These are phyloP conservation scores for Murraya paniculata DNA, from an alignment of 345 rosid genomes.

Conservation along the genomic window DNA sequence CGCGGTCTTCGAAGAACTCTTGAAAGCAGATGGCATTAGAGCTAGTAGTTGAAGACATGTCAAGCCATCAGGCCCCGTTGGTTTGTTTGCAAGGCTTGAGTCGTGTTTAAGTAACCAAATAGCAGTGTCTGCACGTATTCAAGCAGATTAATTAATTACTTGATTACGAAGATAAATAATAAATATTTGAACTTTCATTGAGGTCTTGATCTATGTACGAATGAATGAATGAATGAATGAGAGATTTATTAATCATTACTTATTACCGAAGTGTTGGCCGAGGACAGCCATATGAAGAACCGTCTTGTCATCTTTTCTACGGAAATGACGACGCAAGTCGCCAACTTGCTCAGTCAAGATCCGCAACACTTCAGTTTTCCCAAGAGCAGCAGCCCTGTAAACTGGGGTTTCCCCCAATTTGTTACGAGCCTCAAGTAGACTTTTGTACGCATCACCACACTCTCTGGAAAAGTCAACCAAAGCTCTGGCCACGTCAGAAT, in stretches of 20 bases:
- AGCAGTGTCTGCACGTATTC: not conserved
- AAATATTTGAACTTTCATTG: too few species aligned
- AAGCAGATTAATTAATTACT: not conserved
- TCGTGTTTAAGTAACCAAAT: not conserved
- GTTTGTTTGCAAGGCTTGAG: not conserved
- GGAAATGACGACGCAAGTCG: not conserved
- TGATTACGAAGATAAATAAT: not conserved
- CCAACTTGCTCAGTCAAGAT: not conserved
- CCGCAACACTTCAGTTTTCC: not conserved
- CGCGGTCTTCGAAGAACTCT: not conserved
- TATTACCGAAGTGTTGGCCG: not conserved
- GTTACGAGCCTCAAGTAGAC: not conserved
- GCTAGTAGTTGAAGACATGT: not conserved
- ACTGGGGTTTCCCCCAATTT: not conserved
- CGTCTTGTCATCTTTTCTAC: not conserved
- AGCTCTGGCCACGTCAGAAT: not conserved
- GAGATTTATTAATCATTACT: not conserved
- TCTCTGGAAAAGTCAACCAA: not conserved
- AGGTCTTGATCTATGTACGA: too few species aligned
- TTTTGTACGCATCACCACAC: not conserved
- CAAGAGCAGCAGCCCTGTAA: not conserved
- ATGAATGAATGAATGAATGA: too few species aligned
- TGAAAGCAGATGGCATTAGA: conserved; percentile 3
- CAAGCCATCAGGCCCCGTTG: not conserved
- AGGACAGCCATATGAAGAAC: conserved; percentile 10